A percentile compares a stretch with the other conserved stretches of the same genome.
phyloP scores from a whole-genome alignment of 2,329 filamentous ascomycete genomes.

The Aspergillus chevalieri region DNA sequence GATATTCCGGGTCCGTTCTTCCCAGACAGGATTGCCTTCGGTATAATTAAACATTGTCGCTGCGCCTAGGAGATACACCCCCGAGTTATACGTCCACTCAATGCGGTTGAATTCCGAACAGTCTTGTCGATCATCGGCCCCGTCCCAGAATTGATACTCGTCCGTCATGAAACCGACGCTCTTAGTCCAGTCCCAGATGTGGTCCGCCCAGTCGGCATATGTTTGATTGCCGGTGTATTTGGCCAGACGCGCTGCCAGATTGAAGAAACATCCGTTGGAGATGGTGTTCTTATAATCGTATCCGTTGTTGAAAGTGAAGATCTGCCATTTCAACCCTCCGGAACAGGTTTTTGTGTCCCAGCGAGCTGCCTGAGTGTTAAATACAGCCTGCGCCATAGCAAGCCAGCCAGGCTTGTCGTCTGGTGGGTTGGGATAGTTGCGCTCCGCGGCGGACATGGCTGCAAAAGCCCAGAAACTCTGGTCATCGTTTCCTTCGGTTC shows the following conservation, averaged over 20 bases:
- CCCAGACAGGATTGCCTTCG: constrained; percentile 46
- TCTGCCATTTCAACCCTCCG: constrained; percentile 56
- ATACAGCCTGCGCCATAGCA: constrained; percentile 70
- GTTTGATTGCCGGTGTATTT: constrained; percentile 27
- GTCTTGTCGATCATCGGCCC: constrained; percentile 46
- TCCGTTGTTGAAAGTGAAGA: constrained; percentile 29
- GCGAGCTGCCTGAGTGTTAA: constrained; percentile 67
- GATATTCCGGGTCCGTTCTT: constrained; percentile 44
- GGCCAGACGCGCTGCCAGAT: constrained; percentile 24
- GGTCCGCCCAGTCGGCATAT: constrained; percentile 59
- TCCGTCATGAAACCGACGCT: constrained; percentile 47
- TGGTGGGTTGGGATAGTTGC: constrained; percentile 37
- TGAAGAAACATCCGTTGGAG: constrained; percentile 28
- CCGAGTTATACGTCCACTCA: constrained; percentile 55
- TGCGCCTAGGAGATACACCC: constrained; percentile 50
- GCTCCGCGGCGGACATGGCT: constrained; percentile 52
- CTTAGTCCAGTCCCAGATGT: constrained; percentile 53
- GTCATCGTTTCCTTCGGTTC: constrained; percentile 50
- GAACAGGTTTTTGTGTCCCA: constrained; percentile 63
- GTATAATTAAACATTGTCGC: constrained; percentile 53
- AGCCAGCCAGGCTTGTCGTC: constrained; percentile 64
- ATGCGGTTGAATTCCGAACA: constrained; percentile 48
- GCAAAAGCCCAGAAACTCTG: constrained; percentile 54
- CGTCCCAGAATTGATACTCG: constrained; percentile 51
- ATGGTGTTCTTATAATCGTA: constrained; percentile 32